phyloP scores from a whole-genome alignment of 805 yeast genomes.

The Pichia thaimueangensis region DNA sequence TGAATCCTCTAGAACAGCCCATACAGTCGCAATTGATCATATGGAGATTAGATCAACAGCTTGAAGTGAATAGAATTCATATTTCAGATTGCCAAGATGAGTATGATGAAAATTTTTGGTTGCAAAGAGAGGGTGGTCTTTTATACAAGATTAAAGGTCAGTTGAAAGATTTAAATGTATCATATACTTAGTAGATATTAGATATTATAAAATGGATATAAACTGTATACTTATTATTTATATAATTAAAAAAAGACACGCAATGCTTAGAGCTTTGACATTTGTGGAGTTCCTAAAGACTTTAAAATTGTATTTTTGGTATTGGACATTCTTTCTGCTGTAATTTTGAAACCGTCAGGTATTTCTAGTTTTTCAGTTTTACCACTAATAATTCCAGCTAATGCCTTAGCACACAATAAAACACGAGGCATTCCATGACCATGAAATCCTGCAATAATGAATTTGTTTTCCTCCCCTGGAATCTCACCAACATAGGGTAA shows the following conservation, averaged over 20 bases:
- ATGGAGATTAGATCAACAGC: conserved; percentile 19
- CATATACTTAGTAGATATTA: background rate
- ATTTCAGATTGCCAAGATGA: too few species aligned
- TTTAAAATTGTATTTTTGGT: conserved; percentile 14
- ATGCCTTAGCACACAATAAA: conserved; percentile 34
- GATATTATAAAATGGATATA: too few species aligned
- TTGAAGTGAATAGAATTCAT: background rate
- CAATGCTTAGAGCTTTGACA: background rate
- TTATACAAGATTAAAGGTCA: conserved; percentile 18
- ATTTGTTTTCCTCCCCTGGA: conserved; percentile 27
- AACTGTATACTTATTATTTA: too few species aligned
- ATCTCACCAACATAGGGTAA: conserved; percentile 40
- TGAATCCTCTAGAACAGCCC: conserved; percentile 38
- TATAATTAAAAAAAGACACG: too few species aligned
- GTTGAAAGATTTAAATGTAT: conserved; percentile 4
- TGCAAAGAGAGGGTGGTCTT: conserved; percentile 23
- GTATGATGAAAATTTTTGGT: conserved; percentile 22
- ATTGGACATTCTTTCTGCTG: conserved; percentile 16
- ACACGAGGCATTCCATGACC: conserved; percentile 51
- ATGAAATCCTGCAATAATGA: conserved; percentile 40
- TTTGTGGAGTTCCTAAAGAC: background rate
- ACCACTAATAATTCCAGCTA: conserved; percentile 23
- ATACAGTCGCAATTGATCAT: conserved; percentile 22
- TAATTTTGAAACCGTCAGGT: conserved; percentile 21
- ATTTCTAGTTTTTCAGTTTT: background rate